These are phyloP conservation scores for Macadamia integrifolia DNA, from an alignment of 164 flowering plant species.

Conservation along the genomic window DNA sequence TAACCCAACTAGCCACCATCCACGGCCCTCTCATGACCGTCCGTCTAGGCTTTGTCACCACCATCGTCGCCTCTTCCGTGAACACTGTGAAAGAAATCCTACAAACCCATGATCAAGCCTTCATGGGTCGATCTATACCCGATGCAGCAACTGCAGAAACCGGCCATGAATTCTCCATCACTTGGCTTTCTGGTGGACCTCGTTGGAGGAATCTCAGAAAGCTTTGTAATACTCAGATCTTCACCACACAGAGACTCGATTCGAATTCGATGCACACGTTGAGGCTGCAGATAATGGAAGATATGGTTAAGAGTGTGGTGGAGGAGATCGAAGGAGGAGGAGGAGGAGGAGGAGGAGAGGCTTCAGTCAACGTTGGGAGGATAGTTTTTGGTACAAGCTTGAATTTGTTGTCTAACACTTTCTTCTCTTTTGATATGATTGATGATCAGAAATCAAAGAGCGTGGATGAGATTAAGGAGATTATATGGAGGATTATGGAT, in stretches of 20 bases:
- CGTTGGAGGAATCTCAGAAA: conserved; percentile 22
- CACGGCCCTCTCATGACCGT: no score
- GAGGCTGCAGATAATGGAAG: neutral
- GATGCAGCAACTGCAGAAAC: no score
- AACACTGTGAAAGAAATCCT: no score
- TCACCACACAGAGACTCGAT: no score
- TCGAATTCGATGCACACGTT: no score
- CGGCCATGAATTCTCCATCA: conserved; percentile 13
- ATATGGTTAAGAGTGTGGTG: neutral
- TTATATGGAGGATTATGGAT: conserved; percentile 2
- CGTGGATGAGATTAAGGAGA: neutral
- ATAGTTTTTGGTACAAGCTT: neutral
- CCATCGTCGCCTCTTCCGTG: no score
- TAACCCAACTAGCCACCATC: no score
- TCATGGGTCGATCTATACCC: no score
- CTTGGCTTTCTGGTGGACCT: conserved; percentile 18
- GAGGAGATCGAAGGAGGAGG: neutral
- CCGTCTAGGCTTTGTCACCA: no score
- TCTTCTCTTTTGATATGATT: conserved; percentile 1
- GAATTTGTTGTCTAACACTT: neutral
- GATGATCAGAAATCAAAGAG: neutral
- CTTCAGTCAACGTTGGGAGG: neutral
- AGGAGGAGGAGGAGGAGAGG: neutral
- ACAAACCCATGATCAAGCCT: no score
- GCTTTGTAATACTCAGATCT: no score